These are phyloP conservation scores for Cladosporium sp. DNA, from an alignment of 2,329 filamentous ascomycete species.

Conservation along the genomic window DNA sequence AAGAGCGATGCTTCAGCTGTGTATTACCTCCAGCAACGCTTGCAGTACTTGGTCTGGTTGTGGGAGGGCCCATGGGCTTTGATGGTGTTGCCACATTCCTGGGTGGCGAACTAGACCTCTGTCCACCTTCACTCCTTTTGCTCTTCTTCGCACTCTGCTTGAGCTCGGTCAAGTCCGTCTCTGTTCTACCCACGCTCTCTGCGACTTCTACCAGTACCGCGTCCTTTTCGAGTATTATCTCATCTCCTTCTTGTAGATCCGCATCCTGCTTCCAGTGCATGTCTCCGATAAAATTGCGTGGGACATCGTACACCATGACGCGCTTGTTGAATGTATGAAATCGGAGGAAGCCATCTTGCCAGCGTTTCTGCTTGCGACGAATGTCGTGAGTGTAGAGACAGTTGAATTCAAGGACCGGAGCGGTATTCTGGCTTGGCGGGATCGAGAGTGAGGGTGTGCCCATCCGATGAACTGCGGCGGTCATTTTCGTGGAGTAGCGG, in stretches of 20 bases:
- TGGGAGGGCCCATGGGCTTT: slow-evolving; percentile 15
- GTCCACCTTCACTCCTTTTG: background rate
- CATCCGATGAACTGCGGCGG: slow-evolving; percentile 30
- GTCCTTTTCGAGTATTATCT: slow-evolving; percentile 72
- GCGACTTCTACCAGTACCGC: slow-evolving; percentile 75
- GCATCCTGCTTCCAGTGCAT: slow-evolving; percentile 70
- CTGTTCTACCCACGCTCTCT: slow-evolving; percentile 65
- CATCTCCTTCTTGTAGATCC: slow-evolving; percentile 74
- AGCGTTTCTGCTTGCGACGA: slow-evolving; percentile 80
- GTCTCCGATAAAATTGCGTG: slow-evolving; percentile 77
- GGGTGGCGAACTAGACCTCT: slow-evolving; percentile 11
- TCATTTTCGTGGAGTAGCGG: slow-evolving; percentile 22
- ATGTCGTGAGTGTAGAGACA: slow-evolving; percentile 87
- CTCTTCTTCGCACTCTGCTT: slow-evolving; percentile 62
- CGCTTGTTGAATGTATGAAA: slow-evolving; percentile 90
- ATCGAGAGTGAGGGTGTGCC: slow-evolving; percentile 34
- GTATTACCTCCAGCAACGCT: background rate
- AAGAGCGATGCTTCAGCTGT: slow-evolving; percentile 52
- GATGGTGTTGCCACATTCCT: slow-evolving; percentile 12
- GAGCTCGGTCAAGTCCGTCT: slow-evolving; percentile 75
- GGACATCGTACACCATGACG: slow-evolving; percentile 83
- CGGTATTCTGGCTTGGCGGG: slow-evolving; percentile 58
- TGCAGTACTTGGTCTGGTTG: background rate
- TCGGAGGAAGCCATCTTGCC: slow-evolving; percentile 86
- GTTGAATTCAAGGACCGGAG: slow-evolving; percentile 72